phyloP scores from a whole-genome alignment of 2,329 filamentous ascomycete genomes.

The Teratosphaeria zuluensis region DNA sequence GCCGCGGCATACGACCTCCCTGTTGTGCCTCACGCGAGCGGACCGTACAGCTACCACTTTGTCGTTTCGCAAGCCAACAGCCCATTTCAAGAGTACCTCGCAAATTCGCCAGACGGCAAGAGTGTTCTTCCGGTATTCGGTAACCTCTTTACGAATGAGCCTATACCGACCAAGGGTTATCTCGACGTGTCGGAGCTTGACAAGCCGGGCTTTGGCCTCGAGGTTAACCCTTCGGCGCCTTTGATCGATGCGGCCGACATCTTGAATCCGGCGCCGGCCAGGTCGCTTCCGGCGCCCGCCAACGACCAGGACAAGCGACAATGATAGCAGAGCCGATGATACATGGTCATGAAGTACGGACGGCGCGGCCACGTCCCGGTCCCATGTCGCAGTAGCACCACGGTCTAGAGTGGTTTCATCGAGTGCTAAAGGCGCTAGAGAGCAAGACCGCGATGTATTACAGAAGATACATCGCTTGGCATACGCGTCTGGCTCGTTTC shows the following conservation, averaged over 20 bases:
- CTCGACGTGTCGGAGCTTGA: conserved; percentile 71
- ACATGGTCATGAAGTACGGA: not conserved
- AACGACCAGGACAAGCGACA: conserved; percentile 10
- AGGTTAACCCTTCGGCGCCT: conserved; percentile 71
- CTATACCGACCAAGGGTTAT: conserved; percentile 74
- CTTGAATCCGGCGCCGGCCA: conserved; percentile 53
- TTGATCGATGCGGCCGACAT: conserved; percentile 68
- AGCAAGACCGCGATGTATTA: too few species aligned
- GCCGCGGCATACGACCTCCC: conserved; percentile 89
- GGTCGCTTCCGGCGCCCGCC: conserved; percentile 25
- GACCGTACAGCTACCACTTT: conserved; percentile 93
- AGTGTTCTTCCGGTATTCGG: conserved; percentile 87
- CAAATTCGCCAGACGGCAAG: conserved; percentile 84
- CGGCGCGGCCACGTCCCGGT: not conserved
- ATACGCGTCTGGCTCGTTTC: too few species aligned
- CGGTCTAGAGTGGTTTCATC: too few species aligned
- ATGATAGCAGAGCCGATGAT: not conserved
- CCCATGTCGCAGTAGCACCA: not conserved
- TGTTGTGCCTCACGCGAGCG: conserved; percentile 88
- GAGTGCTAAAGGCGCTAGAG: too few species aligned
- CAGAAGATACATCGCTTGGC: too few species aligned
- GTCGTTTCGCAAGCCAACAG: conserved; percentile 88
- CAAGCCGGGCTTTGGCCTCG: conserved; percentile 83
- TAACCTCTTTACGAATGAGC: conserved; percentile 81
- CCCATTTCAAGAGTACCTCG: conserved; percentile 92